Evolutionary conservation across 2,329 filamentous ascomycete genomes (phyloP).

Genomic region (Lasiodiplodia citricola): DNA sequence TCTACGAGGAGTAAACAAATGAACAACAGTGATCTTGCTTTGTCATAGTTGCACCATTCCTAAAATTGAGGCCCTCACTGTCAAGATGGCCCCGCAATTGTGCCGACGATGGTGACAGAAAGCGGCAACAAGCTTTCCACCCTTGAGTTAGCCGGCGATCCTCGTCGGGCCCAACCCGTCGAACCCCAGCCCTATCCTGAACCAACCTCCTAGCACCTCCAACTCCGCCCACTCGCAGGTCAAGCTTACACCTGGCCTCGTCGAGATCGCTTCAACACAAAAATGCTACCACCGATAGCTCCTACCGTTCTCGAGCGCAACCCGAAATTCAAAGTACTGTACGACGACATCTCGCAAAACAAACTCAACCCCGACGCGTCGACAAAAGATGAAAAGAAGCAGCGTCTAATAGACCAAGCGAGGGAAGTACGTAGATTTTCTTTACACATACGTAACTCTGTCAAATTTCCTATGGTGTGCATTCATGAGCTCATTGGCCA

Average conservation of each 20-base stretch:
- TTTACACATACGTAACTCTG: no score
- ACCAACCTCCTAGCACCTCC: background rate
- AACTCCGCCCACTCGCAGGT: background rate
- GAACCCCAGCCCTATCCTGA: background rate
- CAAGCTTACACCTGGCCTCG: background rate
- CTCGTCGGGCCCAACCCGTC: conserved; percentile 10
- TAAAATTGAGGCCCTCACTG: background rate
- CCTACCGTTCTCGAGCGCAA: conserved; percentile 45
- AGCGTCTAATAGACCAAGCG: conserved; percentile 48
- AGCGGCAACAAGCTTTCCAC: conserved; percentile 7
- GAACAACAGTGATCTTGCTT: no score
- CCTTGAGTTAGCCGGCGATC: conserved; percentile 1
- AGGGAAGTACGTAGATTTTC: conserved; percentile 39
- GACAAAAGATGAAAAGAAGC: conserved; percentile 48
- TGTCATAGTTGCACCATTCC: background rate
- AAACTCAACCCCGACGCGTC: conserved; percentile 53
- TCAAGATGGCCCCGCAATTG: background rate
- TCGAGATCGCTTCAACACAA: background rate
- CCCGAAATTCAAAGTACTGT: conserved; percentile 52
- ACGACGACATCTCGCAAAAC: conserved; percentile 50
- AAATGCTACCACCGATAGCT: conserved; percentile 51
- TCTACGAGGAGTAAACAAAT: background rate
- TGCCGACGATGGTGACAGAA: background rate
- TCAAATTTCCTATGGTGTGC: no score
- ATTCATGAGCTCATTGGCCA: no score